Evolutionary conservation across 768 basidiomycete species (phyloP).

Genomic region (Rhizopogon roseolus): DNA sequence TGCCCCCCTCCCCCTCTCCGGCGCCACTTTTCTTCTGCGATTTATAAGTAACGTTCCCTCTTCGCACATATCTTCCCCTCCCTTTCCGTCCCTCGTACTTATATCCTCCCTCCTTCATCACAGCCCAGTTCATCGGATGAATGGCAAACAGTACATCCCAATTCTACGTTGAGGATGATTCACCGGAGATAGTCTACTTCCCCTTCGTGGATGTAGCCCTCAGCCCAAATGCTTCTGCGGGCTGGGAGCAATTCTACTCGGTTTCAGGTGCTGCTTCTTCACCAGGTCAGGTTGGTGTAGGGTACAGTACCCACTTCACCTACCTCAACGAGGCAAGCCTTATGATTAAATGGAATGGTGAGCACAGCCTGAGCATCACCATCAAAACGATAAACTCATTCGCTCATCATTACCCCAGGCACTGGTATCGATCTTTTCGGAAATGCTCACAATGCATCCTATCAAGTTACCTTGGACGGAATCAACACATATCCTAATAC

Average conservation of each 20-base stretch:
- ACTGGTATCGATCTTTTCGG: conserved; percentile 62
- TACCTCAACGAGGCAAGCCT: conserved; percentile 52
- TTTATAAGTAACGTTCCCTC: conserved; percentile 2
- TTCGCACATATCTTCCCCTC: conserved; percentile 2
- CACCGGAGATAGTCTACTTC: conserved; percentile 55
- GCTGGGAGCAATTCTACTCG: conserved; percentile 68
- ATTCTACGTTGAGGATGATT: conserved; percentile 60
- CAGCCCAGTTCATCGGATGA: conserved; percentile 25
- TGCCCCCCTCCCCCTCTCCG: neutral
- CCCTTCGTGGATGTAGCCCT: conserved; percentile 56
- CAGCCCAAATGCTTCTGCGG: conserved; percentile 41
- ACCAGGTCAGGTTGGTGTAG: conserved; percentile 43
- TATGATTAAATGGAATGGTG: conserved; percentile 59
- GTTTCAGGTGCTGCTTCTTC: conserved; percentile 41
- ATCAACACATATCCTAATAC: conserved; percentile 17
- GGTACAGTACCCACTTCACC: conserved; percentile 62
- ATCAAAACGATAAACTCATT: neutral
- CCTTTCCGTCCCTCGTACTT: neutral
- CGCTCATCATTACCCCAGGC: conserved; percentile 33
- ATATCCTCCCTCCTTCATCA: conserved; percentile 24
- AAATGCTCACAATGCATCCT: conserved; percentile 39
- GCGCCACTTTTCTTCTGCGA: conserved; percentile 1
- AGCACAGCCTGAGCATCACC: conserved; percentile 15
- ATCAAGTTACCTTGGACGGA: conserved; percentile 52
- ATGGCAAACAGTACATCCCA: conserved; percentile 23